Conservation (phyloP, 148 eudicot species). For the Cornus kousa region DNA sequence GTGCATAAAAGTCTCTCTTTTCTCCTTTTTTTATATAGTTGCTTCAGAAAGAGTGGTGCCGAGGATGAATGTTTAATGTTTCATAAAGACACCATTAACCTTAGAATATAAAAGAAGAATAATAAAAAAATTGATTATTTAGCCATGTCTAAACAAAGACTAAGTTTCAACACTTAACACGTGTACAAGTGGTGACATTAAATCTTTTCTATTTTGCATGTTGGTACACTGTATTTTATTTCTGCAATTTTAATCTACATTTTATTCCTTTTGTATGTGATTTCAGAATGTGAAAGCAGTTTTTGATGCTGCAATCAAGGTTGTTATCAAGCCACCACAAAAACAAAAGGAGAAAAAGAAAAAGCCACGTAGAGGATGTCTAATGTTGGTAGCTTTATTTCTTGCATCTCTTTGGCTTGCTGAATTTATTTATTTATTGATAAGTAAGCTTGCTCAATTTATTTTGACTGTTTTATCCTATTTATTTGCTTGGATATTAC, state of each 20-base stretch:
- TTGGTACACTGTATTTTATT: not conserved
- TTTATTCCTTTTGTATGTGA: not conserved
- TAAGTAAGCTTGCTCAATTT: constrained; percentile 16
- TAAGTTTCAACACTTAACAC: too few relatives aligned
- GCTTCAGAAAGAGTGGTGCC: too few relatives aligned
- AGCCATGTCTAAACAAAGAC: too few relatives aligned
- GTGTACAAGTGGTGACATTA: too few relatives aligned
- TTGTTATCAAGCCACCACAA: constrained; percentile 92
- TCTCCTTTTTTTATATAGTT: too few relatives aligned
- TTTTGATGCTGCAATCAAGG: constrained; percentile 93
- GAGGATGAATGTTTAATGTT: too few relatives aligned
- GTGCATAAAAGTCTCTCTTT: too few relatives aligned
- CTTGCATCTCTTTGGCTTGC: not conserved
- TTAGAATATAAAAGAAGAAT: too few relatives aligned
- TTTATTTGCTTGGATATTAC: constrained; percentile 6
- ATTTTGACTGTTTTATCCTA: not conserved
- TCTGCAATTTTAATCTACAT: not conserved
- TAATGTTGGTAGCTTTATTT: constrained; percentile 44
- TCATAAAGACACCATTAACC: too few relatives aligned
- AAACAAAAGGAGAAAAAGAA: constrained; percentile 87
- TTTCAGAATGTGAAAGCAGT: constrained; percentile 95
- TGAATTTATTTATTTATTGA: constrained; percentile 10
- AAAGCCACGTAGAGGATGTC: constrained; percentile 64
- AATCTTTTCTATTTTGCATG: too few relatives aligned
- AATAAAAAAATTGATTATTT: too few relatives aligned